Evolutionary conservation across 2,329 filamentous ascomycete species (phyloP), one percentile per base, ranked within the genome.

Genomic region (Trematosphaeria pertusa): DNA sequence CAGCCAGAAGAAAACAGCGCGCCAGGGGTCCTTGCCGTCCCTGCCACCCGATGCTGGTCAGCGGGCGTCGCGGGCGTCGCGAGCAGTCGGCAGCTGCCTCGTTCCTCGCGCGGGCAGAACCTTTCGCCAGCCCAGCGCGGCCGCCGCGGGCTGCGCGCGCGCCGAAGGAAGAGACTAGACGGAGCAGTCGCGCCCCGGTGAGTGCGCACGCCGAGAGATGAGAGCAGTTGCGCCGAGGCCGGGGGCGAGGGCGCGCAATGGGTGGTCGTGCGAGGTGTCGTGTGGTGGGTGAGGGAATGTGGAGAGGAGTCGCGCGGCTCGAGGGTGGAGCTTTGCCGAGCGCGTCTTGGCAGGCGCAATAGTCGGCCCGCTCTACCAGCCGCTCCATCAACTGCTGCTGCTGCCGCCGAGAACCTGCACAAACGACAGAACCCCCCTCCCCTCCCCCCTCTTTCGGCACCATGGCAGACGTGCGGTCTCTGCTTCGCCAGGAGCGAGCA

Each of bases 401-500:
- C 24, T 28, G 24, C 24, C 24, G n/a, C 24, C 24, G 24, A 28
- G 24, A 7, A 28, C 12, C 24, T 12, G 12, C 24, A 12, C 9
- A 31, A 20, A 32, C 28, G 11, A 18, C 28, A 21, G 10, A 15
- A 18, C 7, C 11, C 8, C 18, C 5, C 10, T 21, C 32, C 14
- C 31, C 6, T 8, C 18, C 14, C 30, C n/a, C 5, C 24, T 10
- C 4, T 15, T 14, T 22, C 34, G 12, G 18, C 42, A 38, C 11
- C 46, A 73, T 73, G 70, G 70, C 70, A 8, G 70, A 73, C 58
- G 70, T 69, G 22, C 69, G 70, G 35, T 60, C 70, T 10, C 36
- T 73, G 46, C 64, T 73, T 32, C 69, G 70, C 44, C 67, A 72
- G 55, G 67, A 73, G 52, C 67, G 70, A 14, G 70, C 70, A 43